Percentiles rank a stretch among this genome's conserved stretches.
phyloP scores from a whole-genome alignment of 495 filamentous ascomycete species.

The Penicillium manginii region DNA sequence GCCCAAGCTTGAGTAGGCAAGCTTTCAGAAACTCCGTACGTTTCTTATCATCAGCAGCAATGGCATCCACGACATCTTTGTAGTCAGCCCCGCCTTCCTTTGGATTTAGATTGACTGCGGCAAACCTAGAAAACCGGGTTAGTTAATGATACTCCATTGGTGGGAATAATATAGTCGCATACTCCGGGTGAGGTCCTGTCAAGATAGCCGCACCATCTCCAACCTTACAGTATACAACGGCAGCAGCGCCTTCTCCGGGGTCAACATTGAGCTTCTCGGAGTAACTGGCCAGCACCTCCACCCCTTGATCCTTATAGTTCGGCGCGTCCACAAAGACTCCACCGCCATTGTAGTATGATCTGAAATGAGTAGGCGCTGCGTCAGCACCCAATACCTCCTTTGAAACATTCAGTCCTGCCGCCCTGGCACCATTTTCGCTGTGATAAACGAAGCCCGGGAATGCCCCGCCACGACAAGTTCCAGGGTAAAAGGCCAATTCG shows the following conservation, averaged over 20 bases:
- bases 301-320: conserved; percentile 59
- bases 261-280: conserved; percentile 76
- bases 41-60: conserved; percentile 70
- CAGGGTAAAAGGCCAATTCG: conserved; percentile 88
- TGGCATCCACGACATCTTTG: conserved; percentile 64
- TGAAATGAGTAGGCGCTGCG: conserved; percentile 65
- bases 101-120: conserved; percentile 72
- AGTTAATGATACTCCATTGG: conserved; percentile 3
- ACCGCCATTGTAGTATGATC: conserved; percentile 91
- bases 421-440: conserved; percentile 83
- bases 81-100: conserved; percentile 66
- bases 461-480: conserved; percentile 81
- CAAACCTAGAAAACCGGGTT: conserved; percentile 64
- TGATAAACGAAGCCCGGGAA: conserved; percentile 92
- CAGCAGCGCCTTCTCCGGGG: conserved; percentile 69
- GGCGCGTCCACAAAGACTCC: conserved; percentile 89
- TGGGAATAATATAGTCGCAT: conserved; percentile 34
- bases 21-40: conserved; percentile 80
- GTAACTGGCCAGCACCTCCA: conserved; percentile 85
- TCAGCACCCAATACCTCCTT: conserved; percentile 59
- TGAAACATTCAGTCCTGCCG: conserved; percentile 67
- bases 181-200: conserved; percentile 95
- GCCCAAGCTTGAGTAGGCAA: conserved; percentile 79
- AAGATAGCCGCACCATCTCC: conserved; percentile 82
- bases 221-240: conserved; percentile 84